Evolutionary conservation across 225 moss, liverwort and hornwort genomes (phyloP).

Genomic region (Climacium dendroides): DNA sequence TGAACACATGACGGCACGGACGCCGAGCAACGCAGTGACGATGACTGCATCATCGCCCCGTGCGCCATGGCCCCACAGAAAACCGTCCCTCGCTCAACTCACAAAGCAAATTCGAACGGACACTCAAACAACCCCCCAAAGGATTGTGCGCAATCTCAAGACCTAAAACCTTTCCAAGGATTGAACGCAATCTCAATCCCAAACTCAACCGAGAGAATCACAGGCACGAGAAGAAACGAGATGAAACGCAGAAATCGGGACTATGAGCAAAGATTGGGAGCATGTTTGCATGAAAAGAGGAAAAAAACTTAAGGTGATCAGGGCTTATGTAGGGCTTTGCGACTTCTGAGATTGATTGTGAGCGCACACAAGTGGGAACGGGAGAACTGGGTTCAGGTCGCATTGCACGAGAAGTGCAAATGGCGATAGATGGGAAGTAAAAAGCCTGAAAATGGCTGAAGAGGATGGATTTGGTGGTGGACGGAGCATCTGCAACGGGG

Average conservation of each 20-base stretch:
- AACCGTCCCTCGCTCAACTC: not conserved
- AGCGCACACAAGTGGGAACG: not conserved
- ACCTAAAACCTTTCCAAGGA: not conserved
- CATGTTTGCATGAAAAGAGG: no score
- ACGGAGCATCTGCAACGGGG: not conserved
- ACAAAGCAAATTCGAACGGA: not conserved
- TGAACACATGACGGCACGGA: slow-evolving; percentile 2
- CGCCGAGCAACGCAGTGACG: slow-evolving; percentile 7
- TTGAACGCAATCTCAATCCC: not conserved
- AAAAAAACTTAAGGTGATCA: not conserved
- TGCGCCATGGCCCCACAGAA: slow-evolving; percentile 9
- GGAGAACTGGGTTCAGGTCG: not conserved
- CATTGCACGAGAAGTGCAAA: not conserved
- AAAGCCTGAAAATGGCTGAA: not conserved
- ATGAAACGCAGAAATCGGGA: not conserved
- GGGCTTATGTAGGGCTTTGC: not conserved
- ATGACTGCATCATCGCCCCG: slow-evolving; percentile 10
- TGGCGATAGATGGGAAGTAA: not conserved
- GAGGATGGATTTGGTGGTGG: not conserved
- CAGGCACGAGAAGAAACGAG: not conserved
- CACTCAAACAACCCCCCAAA: not conserved
- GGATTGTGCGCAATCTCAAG: not conserved
- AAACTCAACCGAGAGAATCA: not conserved
- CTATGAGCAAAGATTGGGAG: not conserved
- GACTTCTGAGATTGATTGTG: not conserved